Evolutionary conservation across 768 basidiomycete species (phyloP), one percentile per base, ranked within the genome.

Genomic region (Leccinum ochraceum): DNA sequence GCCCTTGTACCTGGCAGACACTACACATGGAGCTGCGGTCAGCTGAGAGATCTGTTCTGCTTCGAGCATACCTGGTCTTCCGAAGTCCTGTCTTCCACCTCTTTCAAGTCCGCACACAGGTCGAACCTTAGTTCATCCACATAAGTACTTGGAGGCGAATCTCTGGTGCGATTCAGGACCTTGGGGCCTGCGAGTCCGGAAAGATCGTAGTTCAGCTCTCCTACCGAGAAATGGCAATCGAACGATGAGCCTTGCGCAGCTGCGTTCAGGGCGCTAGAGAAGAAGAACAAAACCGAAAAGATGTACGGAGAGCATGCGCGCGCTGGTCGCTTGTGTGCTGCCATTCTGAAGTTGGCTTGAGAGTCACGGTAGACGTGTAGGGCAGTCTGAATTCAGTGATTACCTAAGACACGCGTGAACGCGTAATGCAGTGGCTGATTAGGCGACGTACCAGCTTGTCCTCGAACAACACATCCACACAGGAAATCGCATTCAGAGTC

Each of bases 1-100:
- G 86, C 89, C 66, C 87, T 80, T 53, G 90, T 90, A 24, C 85
- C 89, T 22, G 70, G 57, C 20, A 81, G 72, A 75, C 92, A 94
- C 92, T 94, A 66, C 20, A 53, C 34, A 28, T 54, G 26, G 50
- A 56, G 46, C 53, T 58, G 39, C 28, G 63, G 57, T 63, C 53
- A 59, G 59, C 55, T 22, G 28, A 54, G 14, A 50, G 51, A 22
- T 42, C 6, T 9, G 37, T 34, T 39, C 22, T 57, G 51, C 13
- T 28, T 42, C 34, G 44, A 49, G 76, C 83, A 64, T 69, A 92
- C 92, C 83, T 92, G 90, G 76, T 94, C 92, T 30, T 72, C 67
- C 3, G 82, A 76, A 30, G 79, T 65, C 20, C 87, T 75, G 36
- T 68, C 80, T 32, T 83, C 80, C 62, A 79, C 69, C 26, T 56